Conservation (phyloP, 768 basidiomycete genomes). For the Boletus fagicola region DNA sequence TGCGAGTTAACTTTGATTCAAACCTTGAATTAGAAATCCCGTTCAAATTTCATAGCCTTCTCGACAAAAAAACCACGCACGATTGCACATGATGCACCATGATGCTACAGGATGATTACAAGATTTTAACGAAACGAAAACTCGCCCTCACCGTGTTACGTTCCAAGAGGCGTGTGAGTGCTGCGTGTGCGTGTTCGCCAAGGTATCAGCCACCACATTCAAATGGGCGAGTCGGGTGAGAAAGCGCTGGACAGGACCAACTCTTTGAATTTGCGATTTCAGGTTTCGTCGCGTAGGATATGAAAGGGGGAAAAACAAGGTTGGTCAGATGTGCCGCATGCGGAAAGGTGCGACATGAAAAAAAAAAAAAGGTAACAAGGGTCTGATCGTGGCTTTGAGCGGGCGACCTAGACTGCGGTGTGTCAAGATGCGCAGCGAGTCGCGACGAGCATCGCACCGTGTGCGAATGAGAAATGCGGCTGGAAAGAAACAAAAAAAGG, state of each 20-base stretch:
- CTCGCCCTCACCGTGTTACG: slow-evolving; percentile 14
- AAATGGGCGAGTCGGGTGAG: slow-evolving; percentile 4
- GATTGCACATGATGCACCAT: slow-evolving; percentile 1
- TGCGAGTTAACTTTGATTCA: slow-evolving; percentile 24
- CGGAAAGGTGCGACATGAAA: neutral
- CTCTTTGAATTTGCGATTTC: neutral
- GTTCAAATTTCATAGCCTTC: slow-evolving; percentile 7
- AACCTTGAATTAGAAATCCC: slow-evolving; percentile 18
- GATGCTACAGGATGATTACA: slow-evolving; percentile 14
- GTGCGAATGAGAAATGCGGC: slow-evolving; percentile 1
- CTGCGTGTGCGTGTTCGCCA: neutral
- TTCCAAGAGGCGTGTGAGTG: slow-evolving; percentile 12
- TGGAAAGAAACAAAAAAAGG: neutral
- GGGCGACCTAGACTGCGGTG: slow-evolving; percentile 9
- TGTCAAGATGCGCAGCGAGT: slow-evolving; percentile 4
- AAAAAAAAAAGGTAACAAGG: slow-evolving; percentile 1
- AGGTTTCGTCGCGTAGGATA: neutral
- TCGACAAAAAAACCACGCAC: slow-evolving; percentile 8
- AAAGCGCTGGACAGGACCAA: neutral
- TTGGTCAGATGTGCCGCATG: neutral
- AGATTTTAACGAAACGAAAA: slow-evolving; percentile 6
- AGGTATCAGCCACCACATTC: neutral
- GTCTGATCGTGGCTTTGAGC: slow-evolving; percentile 10
- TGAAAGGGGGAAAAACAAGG: neutral
- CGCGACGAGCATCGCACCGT: neutral